These are phyloP conservation scores for Cadophora sp. DNA, from an alignment of 2,329 filamentous ascomycete genomes.

Conservation along the genomic window DNA sequence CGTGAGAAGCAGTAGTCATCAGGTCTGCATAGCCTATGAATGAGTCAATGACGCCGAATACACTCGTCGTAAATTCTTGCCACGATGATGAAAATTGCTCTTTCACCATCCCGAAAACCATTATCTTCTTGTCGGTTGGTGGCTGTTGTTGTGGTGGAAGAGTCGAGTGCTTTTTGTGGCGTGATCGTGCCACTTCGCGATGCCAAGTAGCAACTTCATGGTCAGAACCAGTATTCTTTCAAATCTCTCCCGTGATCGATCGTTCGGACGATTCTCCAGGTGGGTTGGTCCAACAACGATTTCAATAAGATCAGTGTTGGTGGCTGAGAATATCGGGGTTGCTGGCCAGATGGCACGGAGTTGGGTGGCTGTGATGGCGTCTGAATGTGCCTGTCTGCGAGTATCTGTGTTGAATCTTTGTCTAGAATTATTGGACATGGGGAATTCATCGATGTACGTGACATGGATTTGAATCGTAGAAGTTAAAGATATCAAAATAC, in stretches of 20 bases:
- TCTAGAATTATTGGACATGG: too few species aligned
- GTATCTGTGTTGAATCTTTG: neutral
- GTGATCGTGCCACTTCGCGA: conserved; percentile 12
- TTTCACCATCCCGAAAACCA: neutral
- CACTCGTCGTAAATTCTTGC: neutral
- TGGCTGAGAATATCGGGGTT: neutral
- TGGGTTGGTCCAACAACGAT: neutral
- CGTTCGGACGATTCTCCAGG: neutral
- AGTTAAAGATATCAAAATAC: too few species aligned
- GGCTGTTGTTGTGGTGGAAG: neutral
- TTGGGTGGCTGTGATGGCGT: neutral
- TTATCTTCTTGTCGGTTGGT: neutral
- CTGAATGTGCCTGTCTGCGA: neutral
- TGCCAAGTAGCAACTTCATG: neutral
- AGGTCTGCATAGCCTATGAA: neutral
- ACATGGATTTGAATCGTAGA: too few species aligned
- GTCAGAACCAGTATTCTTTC: neutral
- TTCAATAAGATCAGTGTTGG: neutral
- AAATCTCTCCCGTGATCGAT: neutral
- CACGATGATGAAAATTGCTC: neutral
- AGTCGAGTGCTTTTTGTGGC: conserved; percentile 6
- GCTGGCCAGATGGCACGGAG: neutral
- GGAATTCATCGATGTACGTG: too few species aligned
- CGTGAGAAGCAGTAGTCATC: neutral
- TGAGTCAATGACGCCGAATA: neutral